Conservation (phyloP, 2,329 filamentous ascomycete species). For the Penicillium oxalicum region DNA sequence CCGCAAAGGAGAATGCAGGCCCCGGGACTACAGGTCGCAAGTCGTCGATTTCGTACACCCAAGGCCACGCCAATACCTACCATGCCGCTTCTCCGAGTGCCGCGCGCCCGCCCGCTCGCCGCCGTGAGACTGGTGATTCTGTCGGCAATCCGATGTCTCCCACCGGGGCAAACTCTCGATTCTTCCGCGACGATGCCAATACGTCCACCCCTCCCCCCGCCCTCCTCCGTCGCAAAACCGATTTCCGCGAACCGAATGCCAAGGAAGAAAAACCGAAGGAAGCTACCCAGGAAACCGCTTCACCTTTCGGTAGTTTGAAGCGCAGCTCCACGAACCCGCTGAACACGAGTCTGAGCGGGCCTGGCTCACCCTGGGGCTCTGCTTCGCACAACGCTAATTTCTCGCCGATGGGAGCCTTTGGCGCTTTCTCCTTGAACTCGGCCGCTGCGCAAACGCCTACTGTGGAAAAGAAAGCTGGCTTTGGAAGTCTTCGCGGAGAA, state of each 20-base stretch:
- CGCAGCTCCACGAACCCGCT: constrained; percentile 52
- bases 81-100: constrained; percentile 68
- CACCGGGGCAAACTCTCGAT: constrained; percentile 39
- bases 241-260: constrained; percentile 49
- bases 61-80: constrained; percentile 58
- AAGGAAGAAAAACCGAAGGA: constrained; percentile 50
- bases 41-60: constrained; percentile 65
- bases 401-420: constrained; percentile 77
- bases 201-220: constrained; percentile 56
- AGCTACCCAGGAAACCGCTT: constrained; percentile 34
- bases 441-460: constrained; percentile 48
- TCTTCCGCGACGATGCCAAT: constrained; percentile 48
- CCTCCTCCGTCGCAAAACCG: constrained; percentile 56
- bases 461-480: constrained; percentile 64
- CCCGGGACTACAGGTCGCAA: constrained; percentile 59
- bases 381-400: constrained; percentile 58
- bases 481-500: constrained; percentile 63
- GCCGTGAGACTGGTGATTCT: constrained; percentile 77
- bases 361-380: constrained; percentile 54
- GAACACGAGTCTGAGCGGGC: constrained; percentile 43
- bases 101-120: constrained; percentile 67
- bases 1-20: constrained; percentile 51
- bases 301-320: constrained; percentile 51
- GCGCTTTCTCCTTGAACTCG: constrained; percentile 69
- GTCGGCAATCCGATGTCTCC: constrained; percentile 48